Conservation (phyloP, 2,329 filamentous ascomycete species). For the Colletotrichum godetiae region DNA sequence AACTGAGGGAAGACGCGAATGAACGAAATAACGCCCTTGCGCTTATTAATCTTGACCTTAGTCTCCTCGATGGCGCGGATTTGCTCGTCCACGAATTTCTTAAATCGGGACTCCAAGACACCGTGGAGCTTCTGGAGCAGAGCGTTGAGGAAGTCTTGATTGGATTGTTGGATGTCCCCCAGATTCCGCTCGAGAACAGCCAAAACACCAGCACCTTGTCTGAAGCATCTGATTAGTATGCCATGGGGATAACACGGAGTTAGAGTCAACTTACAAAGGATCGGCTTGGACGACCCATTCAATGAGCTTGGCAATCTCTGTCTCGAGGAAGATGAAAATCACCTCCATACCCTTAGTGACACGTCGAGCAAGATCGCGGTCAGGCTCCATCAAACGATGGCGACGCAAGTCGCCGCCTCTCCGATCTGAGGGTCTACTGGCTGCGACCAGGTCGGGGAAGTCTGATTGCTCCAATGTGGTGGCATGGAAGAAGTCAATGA, state of each 20-base stretch:
- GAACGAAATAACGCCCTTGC: conserved; percentile 95
- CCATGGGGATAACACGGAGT: neutral
- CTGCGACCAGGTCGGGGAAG: conserved; percentile 83
- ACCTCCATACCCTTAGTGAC: conserved; percentile 91
- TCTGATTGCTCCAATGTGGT: conserved; percentile 85
- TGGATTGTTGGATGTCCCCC: conserved; percentile 84
- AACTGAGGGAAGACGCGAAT: conserved; percentile 94
- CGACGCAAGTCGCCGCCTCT: conserved; percentile 78
- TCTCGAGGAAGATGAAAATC: conserved; percentile 84
- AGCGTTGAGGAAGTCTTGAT: conserved; percentile 89
- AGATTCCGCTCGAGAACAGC: conserved; percentile 84
- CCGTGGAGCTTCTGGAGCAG: conserved; percentile 83
- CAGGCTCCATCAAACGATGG: conserved; percentile 86
- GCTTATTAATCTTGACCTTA: conserved; percentile 99
- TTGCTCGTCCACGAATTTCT: conserved; percentile 92
- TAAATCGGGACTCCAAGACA: conserved; percentile 80
- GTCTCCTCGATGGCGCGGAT: conserved; percentile 96
- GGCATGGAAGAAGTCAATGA: conserved; percentile 96
- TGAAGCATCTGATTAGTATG: conserved; percentile 47
- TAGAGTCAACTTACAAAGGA: conserved; percentile 74
- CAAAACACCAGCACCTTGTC: conserved; percentile 90
- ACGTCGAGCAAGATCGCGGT: conserved; percentile 85
- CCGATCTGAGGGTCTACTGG: conserved; percentile 73
- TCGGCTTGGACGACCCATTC: conserved; percentile 87
- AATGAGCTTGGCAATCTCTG: conserved; percentile 81